Base-by-base conservation (phyloP, 2,329 filamentous ascomycete genomes). In the Hypoxylon sp. region DNA sequence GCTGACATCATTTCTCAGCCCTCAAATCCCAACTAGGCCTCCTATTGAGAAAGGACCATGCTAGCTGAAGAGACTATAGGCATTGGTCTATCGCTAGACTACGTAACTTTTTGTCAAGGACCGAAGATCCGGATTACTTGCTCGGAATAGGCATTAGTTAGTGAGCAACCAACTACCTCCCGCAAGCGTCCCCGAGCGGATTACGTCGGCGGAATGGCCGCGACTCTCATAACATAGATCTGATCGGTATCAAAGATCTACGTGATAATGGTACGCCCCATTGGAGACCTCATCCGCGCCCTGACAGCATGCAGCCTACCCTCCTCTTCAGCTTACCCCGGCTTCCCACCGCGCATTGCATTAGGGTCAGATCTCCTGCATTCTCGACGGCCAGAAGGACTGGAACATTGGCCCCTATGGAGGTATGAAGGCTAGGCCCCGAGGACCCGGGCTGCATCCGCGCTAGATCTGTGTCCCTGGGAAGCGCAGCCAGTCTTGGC, bases 281-380 rank as follows among this genome's bases (percentile, higher is more conserved):
- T 65, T 68, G 58, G 65, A 65, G 52, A 68, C 61, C 64, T 65
- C 61, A 68, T 39, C 56, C 60, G 67, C 55, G 62, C 55, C 61
- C 61, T 68, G 61, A 52, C 61, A 65, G 55, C 55, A 56, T 69
- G 65, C 61, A 68, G 57, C 54, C 58, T 61, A 68, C 65, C 67
- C 67, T 58, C 67, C 64, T 59, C 34, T 52, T 61, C 61, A 63
- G 61, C 51, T 63, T 67, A 70, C 65, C 67, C 67, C 65, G 59
- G 67, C 55, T 67, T n/a, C 54, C 32, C 53, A 65, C 55, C 58
- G 58, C 59, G 67, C 67, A 68, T 68, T 68, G 67, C 64, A 67
- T 64, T 69, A 67, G 67, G 64, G 47, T 62, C 59, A 65, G 67
- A 70, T 68, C 65, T 67, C 65, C 55, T 65, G 65, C 67, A 67